These are phyloP conservation scores for Taiozyma sp. DNA, from an alignment of 1,139 yeast genomes.

Conservation along the genomic window DNA sequence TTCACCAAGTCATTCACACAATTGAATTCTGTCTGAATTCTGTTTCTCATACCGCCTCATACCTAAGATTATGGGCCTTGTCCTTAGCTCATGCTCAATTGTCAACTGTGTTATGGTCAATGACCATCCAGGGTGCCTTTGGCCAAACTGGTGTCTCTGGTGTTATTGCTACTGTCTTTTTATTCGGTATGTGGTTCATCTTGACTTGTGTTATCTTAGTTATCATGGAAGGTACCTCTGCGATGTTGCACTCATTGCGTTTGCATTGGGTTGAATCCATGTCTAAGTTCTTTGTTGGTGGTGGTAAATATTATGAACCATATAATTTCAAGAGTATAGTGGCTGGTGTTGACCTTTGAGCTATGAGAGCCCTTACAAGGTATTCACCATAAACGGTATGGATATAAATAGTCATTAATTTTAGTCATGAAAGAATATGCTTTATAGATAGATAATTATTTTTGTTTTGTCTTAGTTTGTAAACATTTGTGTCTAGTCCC, in stretches of 20 bases:
- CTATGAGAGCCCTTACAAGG: conserved; percentile 3
- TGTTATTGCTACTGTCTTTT: conserved; percentile 62
- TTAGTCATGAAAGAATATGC: background rate
- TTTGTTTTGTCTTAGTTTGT: background rate
- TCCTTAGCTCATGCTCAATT: conserved; percentile 97
- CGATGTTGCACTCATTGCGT: conserved; percentile 95
- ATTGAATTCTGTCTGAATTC: conserved; percentile 97
- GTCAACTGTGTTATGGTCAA: conserved; percentile 90
- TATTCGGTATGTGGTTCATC: conserved; percentile 94
- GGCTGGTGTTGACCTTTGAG: conserved; percentile 19
- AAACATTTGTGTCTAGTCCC: conserved; percentile 30
- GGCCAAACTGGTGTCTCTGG: conserved; percentile 69
- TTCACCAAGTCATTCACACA: conserved; percentile 97
- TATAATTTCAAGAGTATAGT: conserved; percentile 49
- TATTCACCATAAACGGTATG: background rate
- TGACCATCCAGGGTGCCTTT: conserved; percentile 89
- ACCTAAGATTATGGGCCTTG: conserved; percentile 93
- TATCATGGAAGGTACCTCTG: conserved; percentile 97
- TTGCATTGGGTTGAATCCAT: conserved; percentile 99
- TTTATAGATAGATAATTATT: background rate
- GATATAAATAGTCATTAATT: background rate
- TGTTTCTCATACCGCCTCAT: conserved; percentile 97
- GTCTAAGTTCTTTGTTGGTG: conserved; percentile 97
- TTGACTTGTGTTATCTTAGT: conserved; percentile 89
- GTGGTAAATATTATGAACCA: conserved; percentile 86